Base-by-base conservation (phyloP, 352 stramenopile species). In the Pythium folliculosum region DNA sequence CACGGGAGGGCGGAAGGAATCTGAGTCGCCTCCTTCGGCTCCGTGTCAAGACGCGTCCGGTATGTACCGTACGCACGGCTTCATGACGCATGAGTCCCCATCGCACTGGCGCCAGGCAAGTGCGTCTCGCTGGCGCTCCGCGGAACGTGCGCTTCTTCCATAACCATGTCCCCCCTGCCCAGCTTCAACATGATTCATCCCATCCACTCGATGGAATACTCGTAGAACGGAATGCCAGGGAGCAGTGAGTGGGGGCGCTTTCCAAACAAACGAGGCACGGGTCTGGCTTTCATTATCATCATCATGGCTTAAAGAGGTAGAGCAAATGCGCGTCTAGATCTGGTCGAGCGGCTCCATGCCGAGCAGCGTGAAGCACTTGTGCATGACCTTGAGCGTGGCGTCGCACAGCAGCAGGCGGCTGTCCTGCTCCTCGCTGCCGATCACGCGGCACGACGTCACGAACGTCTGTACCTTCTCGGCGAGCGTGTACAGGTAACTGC, bases 401-500 rank as follows among this genome's bases (percentile, higher is more conserved):
- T 97, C 83, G 74, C 97, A 99, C 45, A 99, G 81, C 63, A 99
- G 77, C 65, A 99, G 73, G 48, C 98, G 95, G 75, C 88, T 98
- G 70, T 93, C 94, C 86, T 98, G 96, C 84, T 98, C 93, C 10
- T 90, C 81, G 65, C 84, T 96, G 44, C 92, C 95, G 48, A 99
- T 84, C 62, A 99, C 96, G 60, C 96, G 92, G 80, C 98, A 99
- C 57, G 98, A 83, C n/a, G 96, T 99, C 40, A 98, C 96, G 81
- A 99, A 99, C 37, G 97, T 96, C 60, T 98, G 98, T 52, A 98
- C 95, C 65, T 98, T 98, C 69, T 96, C 97, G 35, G 96, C 88
- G 23, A 99, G 69, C 52, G 94, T 97, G 86, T 99, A 99, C 45
- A 99, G 76, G 80, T 99, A 99, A 53, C 97, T 97, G 80, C 97